These are phyloP conservation scores for Saturnispora silvae DNA, from an alignment of 805 yeast species.

Conservation along the genomic window DNA sequence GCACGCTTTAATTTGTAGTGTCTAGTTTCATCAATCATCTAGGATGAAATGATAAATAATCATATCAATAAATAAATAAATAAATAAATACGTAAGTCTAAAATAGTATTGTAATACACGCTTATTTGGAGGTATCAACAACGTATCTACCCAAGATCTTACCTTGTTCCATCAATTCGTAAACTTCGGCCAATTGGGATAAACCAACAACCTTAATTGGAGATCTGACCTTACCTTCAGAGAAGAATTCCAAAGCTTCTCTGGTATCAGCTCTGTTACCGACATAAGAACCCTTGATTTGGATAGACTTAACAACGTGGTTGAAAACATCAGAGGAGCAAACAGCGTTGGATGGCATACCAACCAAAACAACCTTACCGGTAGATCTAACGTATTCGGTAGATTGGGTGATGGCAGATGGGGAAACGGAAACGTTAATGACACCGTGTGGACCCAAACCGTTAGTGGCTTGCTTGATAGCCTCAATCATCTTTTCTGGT, in stretches of 20 bases:
- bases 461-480: slow-evolving; percentile 31
- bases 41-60: background rate
- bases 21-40: background rate
- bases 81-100: background rate
- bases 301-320: slow-evolving; percentile 44
- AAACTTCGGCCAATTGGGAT: slow-evolving; percentile 37
- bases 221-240: slow-evolving; percentile 40
- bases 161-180: slow-evolving; percentile 49
- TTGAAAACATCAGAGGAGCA: slow-evolving; percentile 41
- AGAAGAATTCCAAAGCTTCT: slow-evolving; percentile 47
- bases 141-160: slow-evolving; percentile 57
- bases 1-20: background rate
- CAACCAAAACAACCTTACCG: slow-evolving; percentile 53
- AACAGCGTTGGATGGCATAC: slow-evolving; percentile 54
- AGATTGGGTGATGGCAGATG: slow-evolving; percentile 35
- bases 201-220: slow-evolving; percentile 48
- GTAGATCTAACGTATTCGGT: slow-evolving; percentile 34
- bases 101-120: background rate
- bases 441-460: slow-evolving; percentile 43
- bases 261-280: slow-evolving; percentile 53
- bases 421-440: slow-evolving; percentile 43
- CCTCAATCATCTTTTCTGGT: slow-evolving; percentile 30
- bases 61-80: slow-evolving; percentile 2
- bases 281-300: slow-evolving; percentile 47
- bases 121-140: slow-evolving; percentile 37